phyloP scores from a whole-genome alignment of 2,329 filamentous ascomycete species.

The Fusarium sp. region DNA sequence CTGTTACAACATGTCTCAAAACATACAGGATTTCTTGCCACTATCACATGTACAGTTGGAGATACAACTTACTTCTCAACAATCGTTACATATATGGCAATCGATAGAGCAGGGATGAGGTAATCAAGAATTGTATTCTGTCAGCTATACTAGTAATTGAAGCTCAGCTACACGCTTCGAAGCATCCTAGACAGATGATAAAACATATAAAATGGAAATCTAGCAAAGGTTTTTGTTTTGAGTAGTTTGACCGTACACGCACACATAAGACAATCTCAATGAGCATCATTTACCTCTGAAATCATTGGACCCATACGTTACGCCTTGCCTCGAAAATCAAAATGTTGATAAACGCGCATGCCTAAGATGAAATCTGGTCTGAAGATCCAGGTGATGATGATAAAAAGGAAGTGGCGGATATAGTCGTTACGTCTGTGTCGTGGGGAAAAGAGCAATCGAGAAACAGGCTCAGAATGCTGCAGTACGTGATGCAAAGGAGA shows the following conservation, averaged over 20 bases:
- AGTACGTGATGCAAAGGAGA: background rate
- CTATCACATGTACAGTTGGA: too few relatives aligned
- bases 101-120: background rate
- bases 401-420: background rate
- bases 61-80: too few relatives aligned
- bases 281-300: slow-evolving; percentile 1
- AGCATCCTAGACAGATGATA: background rate
- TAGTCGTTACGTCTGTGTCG: background rate
- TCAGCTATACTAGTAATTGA: background rate
- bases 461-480: background rate
- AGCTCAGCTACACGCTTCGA: background rate
- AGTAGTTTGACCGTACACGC: background rate
- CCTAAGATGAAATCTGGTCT: background rate
- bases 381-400: background rate
- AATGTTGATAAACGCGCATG: background rate
- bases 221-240: background rate
- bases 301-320: background rate
- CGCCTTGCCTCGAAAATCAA: slow-evolving; percentile 2
- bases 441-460: background rate
- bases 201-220: slow-evolving; percentile 9
- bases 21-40: background rate
- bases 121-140: slow-evolving; percentile 1
- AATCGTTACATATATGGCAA: background rate
- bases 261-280: background rate
- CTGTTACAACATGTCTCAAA: background rate